Evolutionary conservation across 2,329 filamentous ascomycete genomes (phyloP), one percentile per base, ranked within the genome.

Genomic region (Colletotrichum liriopes): DNA sequence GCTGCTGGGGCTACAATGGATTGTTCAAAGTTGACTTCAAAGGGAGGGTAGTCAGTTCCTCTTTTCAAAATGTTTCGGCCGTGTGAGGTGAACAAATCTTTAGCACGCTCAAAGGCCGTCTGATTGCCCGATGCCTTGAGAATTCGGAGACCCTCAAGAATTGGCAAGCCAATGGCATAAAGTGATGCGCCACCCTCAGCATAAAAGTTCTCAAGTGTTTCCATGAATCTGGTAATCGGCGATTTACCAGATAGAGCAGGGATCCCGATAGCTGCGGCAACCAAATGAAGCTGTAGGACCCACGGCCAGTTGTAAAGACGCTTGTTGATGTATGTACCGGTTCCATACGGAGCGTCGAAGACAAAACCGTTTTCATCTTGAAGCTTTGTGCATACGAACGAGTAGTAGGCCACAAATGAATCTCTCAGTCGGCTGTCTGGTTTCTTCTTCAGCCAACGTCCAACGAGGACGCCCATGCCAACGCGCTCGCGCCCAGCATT

Each of bases 11-110:
- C 72, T 8, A 73, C 69, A 23, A 72, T 72, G 3, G 72, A 73
- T 47, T 73, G 69, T 49, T 73, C 69, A 35, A 73, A 72, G 29
- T 73, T 73, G 20, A 73, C 72, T 37, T 73, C 72, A 14, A 68
- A 73, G 0, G 72, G 59, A 16, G 72, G 72, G 16, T 73, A 72
- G 9, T 62, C 41, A 5, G 45, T 67, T 9, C 72, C 69, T 4
- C 45, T 49, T 1, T 68, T 6, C 9, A 59, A 35, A 14, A 73
- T 62, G 12, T 59, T 49, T 11, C 52, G 29, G n/a, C 47, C 69
- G 49, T 72, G 69, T 11, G 47, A 14, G n/a, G 47, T 35, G 9
- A 69, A 73, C 1, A 72, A 23, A 1, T 6, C 20, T 16, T 47
- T 54, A 7, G 59, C 65, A 11, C 58, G 43, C 14, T 59, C 1